Conservation (phyloP, 768 basidiomycete species). For the Mycena vitilis region DNA sequence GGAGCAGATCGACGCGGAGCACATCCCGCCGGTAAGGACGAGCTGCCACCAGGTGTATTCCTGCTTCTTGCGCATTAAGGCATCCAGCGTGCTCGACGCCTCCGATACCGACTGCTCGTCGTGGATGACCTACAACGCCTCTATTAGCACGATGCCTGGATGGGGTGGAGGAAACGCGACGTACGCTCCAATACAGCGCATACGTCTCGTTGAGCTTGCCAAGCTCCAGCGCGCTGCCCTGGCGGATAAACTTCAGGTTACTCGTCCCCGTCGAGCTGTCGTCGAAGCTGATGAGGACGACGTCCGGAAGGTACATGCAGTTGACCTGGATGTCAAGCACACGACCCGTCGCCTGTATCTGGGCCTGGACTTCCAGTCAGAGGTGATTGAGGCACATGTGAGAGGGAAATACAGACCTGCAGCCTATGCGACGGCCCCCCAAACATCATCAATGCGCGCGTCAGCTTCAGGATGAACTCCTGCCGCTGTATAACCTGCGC, state of each 20-base stretch:
- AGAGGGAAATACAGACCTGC: too few species aligned
- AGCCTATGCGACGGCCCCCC: slow-evolving; percentile 52
- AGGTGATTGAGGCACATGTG: too few species aligned
- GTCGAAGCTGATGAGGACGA: slow-evolving; percentile 86
- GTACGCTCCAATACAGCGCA: slow-evolving; percentile 78
- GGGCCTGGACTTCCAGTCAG: slow-evolving; percentile 63
- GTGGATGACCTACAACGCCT: slow-evolving; percentile 75
- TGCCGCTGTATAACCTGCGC: slow-evolving; percentile 85
- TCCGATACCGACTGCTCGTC: slow-evolving; percentile 81
- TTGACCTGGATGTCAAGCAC: slow-evolving; percentile 79
- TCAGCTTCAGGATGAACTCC: slow-evolving; percentile 86
- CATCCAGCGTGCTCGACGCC: slow-evolving; percentile 76
- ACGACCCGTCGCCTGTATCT: slow-evolving; percentile 81
- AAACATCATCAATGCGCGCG: slow-evolving; percentile 91
- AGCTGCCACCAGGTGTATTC: slow-evolving; percentile 71
- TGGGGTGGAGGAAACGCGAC: slow-evolving; percentile 37
- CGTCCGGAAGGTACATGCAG: slow-evolving; percentile 81
- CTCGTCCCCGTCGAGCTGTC: slow-evolving; percentile 84
- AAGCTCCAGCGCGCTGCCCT: slow-evolving; percentile 77
- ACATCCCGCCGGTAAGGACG: slow-evolving; percentile 80
- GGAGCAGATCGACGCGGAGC: slow-evolving; percentile 79
- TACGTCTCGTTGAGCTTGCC: slow-evolving; percentile 81
- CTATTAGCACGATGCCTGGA: too few species aligned
- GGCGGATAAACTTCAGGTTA: slow-evolving; percentile 83
- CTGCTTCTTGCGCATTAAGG: slow-evolving; percentile 75